Percentiles rank a stretch among this genome's conserved stretches.
Conservation (phyloP, 371 early-diverging fungal species). For the Chytridiales sp. region DNA sequence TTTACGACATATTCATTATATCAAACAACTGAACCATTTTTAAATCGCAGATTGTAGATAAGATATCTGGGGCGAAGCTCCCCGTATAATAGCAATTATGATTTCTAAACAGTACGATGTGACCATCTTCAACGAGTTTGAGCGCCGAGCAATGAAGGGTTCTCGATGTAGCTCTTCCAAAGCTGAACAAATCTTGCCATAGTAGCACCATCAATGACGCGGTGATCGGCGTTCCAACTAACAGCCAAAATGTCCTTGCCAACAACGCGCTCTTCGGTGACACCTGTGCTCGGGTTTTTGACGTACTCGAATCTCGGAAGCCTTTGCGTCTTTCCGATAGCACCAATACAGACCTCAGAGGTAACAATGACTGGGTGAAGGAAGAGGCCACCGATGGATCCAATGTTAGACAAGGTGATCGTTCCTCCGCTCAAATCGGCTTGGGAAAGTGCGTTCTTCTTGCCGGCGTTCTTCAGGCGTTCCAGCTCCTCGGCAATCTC, state of each 20-base stretch:
- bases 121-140: constrained; percentile 3
- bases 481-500: constrained; percentile 87
- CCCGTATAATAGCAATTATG: no score
- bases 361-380: constrained; percentile 90
- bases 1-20: no score
- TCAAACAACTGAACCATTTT: no score
- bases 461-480: constrained; percentile 71
- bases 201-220: constrained; percentile 97
- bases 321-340: constrained; percentile 80
- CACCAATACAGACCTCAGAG: constrained; percentile 88
- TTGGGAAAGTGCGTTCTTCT: constrained; percentile 60
- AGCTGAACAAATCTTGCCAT: constrained; percentile 85
- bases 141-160: constrained; percentile 52
- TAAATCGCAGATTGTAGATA: no score
- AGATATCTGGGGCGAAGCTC: no score
- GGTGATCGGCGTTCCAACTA: constrained; percentile 95
- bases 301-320: constrained; percentile 78
- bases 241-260: constrained; percentile 71
- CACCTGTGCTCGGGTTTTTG: constrained; percentile 49
- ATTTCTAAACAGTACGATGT: no score
- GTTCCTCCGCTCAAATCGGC: constrained; percentile 83
- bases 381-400: constrained; percentile 89
- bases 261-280: constrained; percentile 59
- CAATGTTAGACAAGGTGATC: constrained; percentile 92
- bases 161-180: constrained; percentile 87